Evolutionary conservation across 208 protist species (phyloP), one percentile per base, ranked within the genome.

Genomic region (Angomonas deanei): DNA sequence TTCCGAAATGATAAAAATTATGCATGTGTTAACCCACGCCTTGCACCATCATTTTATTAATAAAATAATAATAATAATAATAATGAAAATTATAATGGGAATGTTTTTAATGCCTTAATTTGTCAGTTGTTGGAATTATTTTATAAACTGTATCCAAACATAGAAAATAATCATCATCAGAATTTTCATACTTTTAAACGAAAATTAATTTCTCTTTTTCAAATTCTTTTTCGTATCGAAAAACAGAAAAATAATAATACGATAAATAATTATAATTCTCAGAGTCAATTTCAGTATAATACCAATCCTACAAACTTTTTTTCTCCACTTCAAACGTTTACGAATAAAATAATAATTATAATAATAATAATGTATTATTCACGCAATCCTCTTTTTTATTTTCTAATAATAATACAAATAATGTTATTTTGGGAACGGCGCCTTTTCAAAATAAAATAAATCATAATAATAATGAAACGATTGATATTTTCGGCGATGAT

Each of bases 391-490:
- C 11, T 15, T 42, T 42, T 42, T 42, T 42, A 42, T 42, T 42
- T 15, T n/a, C 8, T n/a, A 42, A 42, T 8, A 42, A 42, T n/a
- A 15, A 42, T 8, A 42, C 8, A 42, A 42, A 42, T 15, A n/a
- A 42, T 15, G 8, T 42, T 42, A n/a, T 42, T 42, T n/a, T 42
- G 36, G 36, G 15, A 15, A 15, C 15, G 36, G 36, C 15, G 15
- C 36, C 36, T 42, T 42, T 42, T 42, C 15, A 42, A 42, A 42
- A 42, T 42, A 42, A 42, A 42, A 42, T 42, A 42, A 42, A 42
- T 42, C 5, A 53, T 53, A 53, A 53, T 53, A 53, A 53, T 53
- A 53, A 53, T n/a, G n/a, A n/a, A n/a, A n/a, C n/a, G n/a, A n/a
- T n/a, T n/a, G n/a, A n/a, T n/a, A n/a, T n/a, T n/a, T n/a, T n/a